Evolutionary conservation across 805 yeast genomes (phyloP), one percentile per base, ranked within the genome.

Genomic region (Wickerhamiella parazyma): DNA sequence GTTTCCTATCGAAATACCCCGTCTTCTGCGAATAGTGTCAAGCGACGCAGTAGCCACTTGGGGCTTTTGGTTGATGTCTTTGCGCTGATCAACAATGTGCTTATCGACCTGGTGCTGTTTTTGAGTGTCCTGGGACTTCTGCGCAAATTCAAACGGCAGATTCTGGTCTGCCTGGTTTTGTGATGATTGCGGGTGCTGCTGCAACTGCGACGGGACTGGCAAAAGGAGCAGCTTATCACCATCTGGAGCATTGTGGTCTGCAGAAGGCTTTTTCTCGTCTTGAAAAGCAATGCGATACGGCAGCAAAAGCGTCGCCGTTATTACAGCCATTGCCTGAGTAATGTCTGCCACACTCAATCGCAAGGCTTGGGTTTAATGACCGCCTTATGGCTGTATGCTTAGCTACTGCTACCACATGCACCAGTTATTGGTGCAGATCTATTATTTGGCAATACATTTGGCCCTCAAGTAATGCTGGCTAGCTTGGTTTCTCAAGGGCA

Each of bases 281-380:
- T 49, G 55, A 31, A 59, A 57, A 21, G 49, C 48, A 19, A 59
- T 52, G 24, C 63, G 55, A 37, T 49, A 54, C 11, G 63, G 63
- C 22, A 59, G 49, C 16, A 56, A 51, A 48, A 58, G 38, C 11
- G 61, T 49, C 2, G 55, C 62, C 3, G 55, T 52, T 16, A 57
- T 45, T 33, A 56, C 22, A n/a, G 37, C 42, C 42, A 39, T 39
- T 16, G 35, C 21, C 11, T 17, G 10, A 8, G 35, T 33, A 17
- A 33, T 20, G 31, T 28, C 31, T 12, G 12, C 31, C 5, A 3
- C 31, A 5, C 5, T 5, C 24, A 21, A 21, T n/a, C n/a, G n/a
- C n/a, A n/a, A n/a, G n/a, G n/a, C n/a, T n/a, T n/a, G n/a, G n/a
- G n/a, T n/a, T n/a, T n/a, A n/a, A n/a, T n/a, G n/a, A n/a, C n/a